A percentile compares a stretch with the other conserved stretches of the same genome.
These are phyloP conservation scores for Boechera divaricarpa DNA, from an alignment of 345 rosid genomes.

Conservation along the genomic window DNA sequence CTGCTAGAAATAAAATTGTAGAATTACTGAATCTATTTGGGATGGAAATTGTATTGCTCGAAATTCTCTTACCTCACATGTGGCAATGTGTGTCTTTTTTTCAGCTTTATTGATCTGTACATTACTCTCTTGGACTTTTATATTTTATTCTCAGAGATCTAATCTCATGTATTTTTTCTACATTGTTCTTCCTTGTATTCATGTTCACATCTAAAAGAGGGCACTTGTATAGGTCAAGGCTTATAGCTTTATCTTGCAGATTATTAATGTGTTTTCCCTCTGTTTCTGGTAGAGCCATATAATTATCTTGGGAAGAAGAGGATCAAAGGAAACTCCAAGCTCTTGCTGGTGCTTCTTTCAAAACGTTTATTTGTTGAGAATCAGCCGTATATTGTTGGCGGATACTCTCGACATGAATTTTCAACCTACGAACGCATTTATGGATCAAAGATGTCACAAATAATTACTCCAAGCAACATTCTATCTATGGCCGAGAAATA, in stretches of 20 bases:
- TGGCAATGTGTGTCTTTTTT: constrained; percentile 1
- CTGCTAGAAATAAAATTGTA: constrained; percentile 11
- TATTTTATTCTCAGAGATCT: constrained; percentile 4
- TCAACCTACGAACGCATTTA: constrained; percentile 57
- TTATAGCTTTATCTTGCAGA: constrained; percentile 15
- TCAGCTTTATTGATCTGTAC: constrained; percentile 14
- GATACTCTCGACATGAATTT: constrained; percentile 70
- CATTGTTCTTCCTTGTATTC: constrained; percentile 25
- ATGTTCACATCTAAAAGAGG: constrained; percentile 8
- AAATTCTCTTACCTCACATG: constrained; percentile 4
- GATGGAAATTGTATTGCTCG: constrained; percentile 5
- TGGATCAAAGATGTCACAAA: constrained; percentile 60
- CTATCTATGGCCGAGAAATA: constrained; percentile 89
- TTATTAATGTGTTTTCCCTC: constrained; percentile 1
- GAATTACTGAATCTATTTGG: constrained; percentile 14
- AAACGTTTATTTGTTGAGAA: constrained; percentile 93
- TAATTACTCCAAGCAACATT: constrained; percentile 64
- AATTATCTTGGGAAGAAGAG: constrained; percentile 87
- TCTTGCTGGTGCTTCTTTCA: constrained; percentile 85
- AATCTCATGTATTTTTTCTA: not conserved
- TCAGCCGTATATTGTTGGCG: constrained; percentile 87
- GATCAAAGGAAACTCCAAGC: constrained; percentile 93
- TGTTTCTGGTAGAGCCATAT: constrained; percentile 76
- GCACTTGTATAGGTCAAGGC: constrained; percentile 1
- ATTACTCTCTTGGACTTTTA: constrained; percentile 10